Evolutionary conservation across 805 yeast genomes (phyloP), one percentile per base, ranked within the genome.

Genomic region (Candida corydali): DNA sequence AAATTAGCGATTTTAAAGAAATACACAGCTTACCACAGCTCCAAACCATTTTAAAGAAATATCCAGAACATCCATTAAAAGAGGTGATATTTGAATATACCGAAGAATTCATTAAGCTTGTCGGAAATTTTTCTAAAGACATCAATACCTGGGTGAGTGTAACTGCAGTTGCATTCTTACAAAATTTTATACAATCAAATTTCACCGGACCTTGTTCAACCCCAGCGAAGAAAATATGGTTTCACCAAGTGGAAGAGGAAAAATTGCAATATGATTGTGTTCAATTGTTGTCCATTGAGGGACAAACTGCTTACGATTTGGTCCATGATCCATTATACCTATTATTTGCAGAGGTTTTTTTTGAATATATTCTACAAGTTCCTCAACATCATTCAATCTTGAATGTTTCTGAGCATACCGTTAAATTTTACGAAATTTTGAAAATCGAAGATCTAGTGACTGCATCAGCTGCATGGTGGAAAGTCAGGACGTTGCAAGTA

Each of bases 201-300:
- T 86, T 72, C 57, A 86, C 95, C 0, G 97, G 97, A 7, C 96
- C 96, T 17, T 50, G 77, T 2, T 69, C 70, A 4, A 46, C 64
- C 16, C 58, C 56, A 3, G 47, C 70, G 4, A 49, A 50, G 24
- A 51, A 61, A n/a, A 32, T 50, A n/a, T 49, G 57, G 38, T 65
- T 67, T 39, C 48, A 56, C 2, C 43, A 20, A 10, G 49, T 39
- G 15, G 64, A 44, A 38, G 34, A 29, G 6, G 30, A 34, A 30
- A 33, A 38, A 26, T 31, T 54, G 26, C 63, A 53, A 35, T 26
- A 39, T 14, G 65, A 59, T 17, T 59, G 73, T 24, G 49, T 75
- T 10, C 55, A 52, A 22, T 52, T 68, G 1, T 62, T 84, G 29
- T 54, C 67, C 8, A 55, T 77, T 2, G 79, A 77, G 46, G 95